These are phyloP conservation scores for Saccharomycopsis fermentans DNA, from an alignment of 805 yeast genomes.

Conservation along the genomic window DNA sequence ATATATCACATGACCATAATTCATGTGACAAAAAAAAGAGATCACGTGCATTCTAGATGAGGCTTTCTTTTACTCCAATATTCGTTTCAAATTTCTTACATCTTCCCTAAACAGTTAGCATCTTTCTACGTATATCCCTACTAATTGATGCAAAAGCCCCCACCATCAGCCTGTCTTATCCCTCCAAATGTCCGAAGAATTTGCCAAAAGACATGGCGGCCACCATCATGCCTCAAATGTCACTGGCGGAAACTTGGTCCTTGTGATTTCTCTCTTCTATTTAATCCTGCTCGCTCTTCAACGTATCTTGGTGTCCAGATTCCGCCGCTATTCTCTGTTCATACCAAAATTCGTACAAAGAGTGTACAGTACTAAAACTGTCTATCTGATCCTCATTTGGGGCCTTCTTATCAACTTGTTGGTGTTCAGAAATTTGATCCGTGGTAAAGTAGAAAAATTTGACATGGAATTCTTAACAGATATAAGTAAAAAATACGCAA, in stretches of 20 bases:
- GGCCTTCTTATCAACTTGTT: background rate
- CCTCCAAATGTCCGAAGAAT: background rate
- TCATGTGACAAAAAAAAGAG: too few species aligned
- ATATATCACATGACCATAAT: too few species aligned
- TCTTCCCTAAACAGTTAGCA: too few species aligned
- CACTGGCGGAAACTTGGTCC: background rate
- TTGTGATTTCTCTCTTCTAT: background rate
- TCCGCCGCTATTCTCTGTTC: background rate
- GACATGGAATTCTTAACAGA: background rate
- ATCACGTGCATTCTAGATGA: too few species aligned
- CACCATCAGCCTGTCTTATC: too few species aligned
- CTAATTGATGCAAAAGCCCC: too few species aligned
- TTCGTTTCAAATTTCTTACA: too few species aligned
- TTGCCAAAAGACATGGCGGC: background rate
- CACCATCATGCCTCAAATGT: background rate
- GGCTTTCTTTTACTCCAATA: too few species aligned
- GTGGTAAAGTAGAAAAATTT: background rate
- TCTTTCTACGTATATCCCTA: too few species aligned
- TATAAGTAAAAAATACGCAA: constrained; percentile 43
- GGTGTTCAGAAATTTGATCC: background rate
- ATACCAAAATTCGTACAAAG: background rate
- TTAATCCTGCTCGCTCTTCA: background rate
- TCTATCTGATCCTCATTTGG: background rate
- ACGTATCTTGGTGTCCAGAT: background rate
- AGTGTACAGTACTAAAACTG: background rate